Evolutionary conservation across 1,284 basidiomycete species (phyloP).

Genomic region (Wolfiporia cocos): DNA sequence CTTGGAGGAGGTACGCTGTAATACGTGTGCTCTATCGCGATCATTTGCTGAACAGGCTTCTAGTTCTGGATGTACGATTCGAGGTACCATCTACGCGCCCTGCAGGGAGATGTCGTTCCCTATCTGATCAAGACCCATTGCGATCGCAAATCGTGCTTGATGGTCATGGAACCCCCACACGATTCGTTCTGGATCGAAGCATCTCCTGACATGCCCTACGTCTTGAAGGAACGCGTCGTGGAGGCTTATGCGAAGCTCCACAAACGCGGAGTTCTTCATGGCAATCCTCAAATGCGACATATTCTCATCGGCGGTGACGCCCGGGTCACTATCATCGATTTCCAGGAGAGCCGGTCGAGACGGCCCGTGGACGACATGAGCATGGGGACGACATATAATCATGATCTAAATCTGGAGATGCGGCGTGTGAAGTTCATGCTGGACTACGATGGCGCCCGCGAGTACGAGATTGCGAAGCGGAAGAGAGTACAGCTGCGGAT

Average conservation of each 20-base stretch:
- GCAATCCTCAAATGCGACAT: conserved; percentile 15
- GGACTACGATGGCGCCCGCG: conserved; percentile 25
- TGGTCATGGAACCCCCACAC: conserved; percentile 28
- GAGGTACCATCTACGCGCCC: conserved; percentile 36
- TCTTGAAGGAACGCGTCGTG: conserved; percentile 18
- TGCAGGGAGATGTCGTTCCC: conserved; percentile 51
- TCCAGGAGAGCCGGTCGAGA: conserved; percentile 39
- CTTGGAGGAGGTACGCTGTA: conserved; percentile 15
- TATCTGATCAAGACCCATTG: conserved; percentile 44
- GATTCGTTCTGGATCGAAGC: conserved; percentile 21
- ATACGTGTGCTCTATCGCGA: not conserved
- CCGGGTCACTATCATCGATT: conserved; percentile 51
- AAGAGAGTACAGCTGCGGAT: conserved; percentile 4
- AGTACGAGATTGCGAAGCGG: conserved; percentile 18
- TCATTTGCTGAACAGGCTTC: not conserved
- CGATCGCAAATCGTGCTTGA: conserved; percentile 30
- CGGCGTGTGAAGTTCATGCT: conserved; percentile 50
- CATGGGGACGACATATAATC: conserved; percentile 30
- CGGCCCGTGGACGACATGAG: conserved; percentile 30
- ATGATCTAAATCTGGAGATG: conserved; percentile 46
- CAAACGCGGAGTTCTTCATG: conserved; percentile 15
- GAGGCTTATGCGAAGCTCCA: conserved; percentile 15
- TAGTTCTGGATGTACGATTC: conserved; percentile 37
- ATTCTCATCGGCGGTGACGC: conserved; percentile 55
- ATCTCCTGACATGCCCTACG: conserved; percentile 17